Evolutionary conservation across 2,329 filamentous ascomycete species (phyloP), one percentile per base, ranked within the genome.

Genomic region (Ophiostoma angusticollis): DNA sequence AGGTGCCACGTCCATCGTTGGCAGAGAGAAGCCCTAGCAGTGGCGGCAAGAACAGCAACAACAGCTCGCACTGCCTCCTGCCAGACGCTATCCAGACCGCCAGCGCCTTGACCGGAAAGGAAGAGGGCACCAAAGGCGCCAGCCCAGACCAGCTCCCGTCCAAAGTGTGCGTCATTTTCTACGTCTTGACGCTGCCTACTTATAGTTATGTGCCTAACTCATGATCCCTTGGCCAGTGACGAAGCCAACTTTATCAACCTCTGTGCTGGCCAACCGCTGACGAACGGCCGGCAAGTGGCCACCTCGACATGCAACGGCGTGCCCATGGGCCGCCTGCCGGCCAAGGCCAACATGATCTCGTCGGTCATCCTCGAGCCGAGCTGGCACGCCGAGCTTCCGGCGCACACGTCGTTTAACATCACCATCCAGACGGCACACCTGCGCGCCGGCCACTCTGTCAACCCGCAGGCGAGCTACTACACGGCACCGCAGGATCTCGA

Each of bases 291-390:
- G 6, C 70, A 74, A 47, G 54, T 61, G 45, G 54, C 58, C 28
- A 50, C 44, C 1, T 69, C 69, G 9, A 73, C 70, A 31, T 75
- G 72, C 55, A 75, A 73, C 50, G 65, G 67, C 43, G 67, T 74
- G 40, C 66, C 64, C n/a, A 72, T 74, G 68, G 70, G 70, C 45
- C 61, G 68, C 32, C 67, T 75, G 40, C 71, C 71, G 8, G 56
- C 62, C 8, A 52, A 57, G 14, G 49, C 49, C 40, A 63, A 67
- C 46, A 75, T 75, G 71, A 56, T 73, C 36, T 70, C 70, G n/a
- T 56, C 67, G 22, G 61, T 73, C 36, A 67, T 74, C 47, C 56
- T 57, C 17, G 59, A 50, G 47, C 71, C 71, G 1, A 47, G 55
- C 29, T 58, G 65, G 11, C 58, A 58, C 19, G 52, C 65, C 16